Evolutionary conservation across 306 rosid genomes (phyloP), one percentile per base, ranked within the genome.

Genomic region (Dryas alaskensis): DNA sequence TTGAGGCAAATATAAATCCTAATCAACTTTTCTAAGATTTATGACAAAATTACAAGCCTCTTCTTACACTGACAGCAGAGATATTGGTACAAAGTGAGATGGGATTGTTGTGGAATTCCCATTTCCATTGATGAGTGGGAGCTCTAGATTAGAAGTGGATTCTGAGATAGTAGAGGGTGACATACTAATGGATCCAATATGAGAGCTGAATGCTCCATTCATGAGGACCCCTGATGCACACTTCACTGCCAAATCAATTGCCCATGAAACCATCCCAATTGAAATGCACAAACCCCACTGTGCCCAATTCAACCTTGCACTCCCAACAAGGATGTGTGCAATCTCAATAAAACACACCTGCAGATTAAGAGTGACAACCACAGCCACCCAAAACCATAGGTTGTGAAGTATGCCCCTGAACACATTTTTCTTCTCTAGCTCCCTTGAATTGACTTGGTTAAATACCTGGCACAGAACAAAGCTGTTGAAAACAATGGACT

Each of bases 401-500:
- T 54, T 60, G 17, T 11, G 51, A 61, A 8, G 54, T 48, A 53
- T 62, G 6, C 13, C 65, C 37, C 44, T 9, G 27, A 71, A 39
- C 8, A 62, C 25, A 45, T 71, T 64, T 51, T 37, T 78, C 72
- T 17, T 45, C 43, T 46, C 52, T 22, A 16, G 13, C 57, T 73
- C 78, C 69, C 75, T 66, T 48, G 75, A 47, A 49, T 68, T 79
- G 6, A 79, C 13, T 27, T 39, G 55, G 13, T 73, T 79, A 60
- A 50, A 73, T 10, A 79, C 57, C 54, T 73, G 82, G 60, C 82
- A 79, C n/a, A 79, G 61, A 8, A 79, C 65, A 67, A 50, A 67
- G 45, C 19, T 43, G 62, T 66, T 79, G 57, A 73, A 73, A 51
- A 79, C 53, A 1, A 66, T 65, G 44, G 78, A 37, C 9, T 72